Evolutionary conservation across 179 eudicot genomes (phyloP).

Genomic region (Beta corolliflora): DNA sequence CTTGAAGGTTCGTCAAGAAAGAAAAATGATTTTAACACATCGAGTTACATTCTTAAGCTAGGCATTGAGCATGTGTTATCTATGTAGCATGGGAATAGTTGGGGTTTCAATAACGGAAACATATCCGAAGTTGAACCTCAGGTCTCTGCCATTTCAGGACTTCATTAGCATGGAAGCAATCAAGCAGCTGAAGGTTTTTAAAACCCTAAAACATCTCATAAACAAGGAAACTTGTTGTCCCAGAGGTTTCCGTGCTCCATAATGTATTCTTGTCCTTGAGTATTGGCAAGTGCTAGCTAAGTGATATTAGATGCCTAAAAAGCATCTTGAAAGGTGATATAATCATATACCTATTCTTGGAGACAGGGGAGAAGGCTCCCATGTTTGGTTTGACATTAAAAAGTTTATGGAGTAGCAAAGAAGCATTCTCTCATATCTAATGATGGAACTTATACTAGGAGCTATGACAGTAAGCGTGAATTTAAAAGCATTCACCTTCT

Average conservation of each 20-base stretch:
- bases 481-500: not conserved
- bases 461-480: not conserved
- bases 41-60: not conserved
- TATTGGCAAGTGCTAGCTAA: not conserved
- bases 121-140: too few species aligned
- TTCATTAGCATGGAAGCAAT: too few species aligned
- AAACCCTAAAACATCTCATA: not conserved
- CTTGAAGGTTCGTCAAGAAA: not conserved
- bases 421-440: not conserved
- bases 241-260: too few species aligned
- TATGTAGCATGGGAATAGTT: too few species aligned
- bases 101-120: too few species aligned
- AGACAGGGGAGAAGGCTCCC: not conserved
- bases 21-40: not conserved
- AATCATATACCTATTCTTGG: not conserved
- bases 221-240: not conserved
- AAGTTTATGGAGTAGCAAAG: not conserved
- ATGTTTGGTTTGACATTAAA: not conserved
- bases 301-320: not conserved
- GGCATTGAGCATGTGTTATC: not conserved
- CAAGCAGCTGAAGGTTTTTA: too few species aligned
- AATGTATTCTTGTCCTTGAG: not conserved
- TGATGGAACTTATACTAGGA: not conserved
- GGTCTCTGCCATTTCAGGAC: too few species aligned
- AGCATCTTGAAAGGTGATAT: not conserved